Percentiles rank a stretch among this genome's conserved stretches.
These are phyloP conservation scores for Zygoascus sp. DNA, from an alignment of 1,139 yeast genomes.

Conservation along the genomic window DNA sequence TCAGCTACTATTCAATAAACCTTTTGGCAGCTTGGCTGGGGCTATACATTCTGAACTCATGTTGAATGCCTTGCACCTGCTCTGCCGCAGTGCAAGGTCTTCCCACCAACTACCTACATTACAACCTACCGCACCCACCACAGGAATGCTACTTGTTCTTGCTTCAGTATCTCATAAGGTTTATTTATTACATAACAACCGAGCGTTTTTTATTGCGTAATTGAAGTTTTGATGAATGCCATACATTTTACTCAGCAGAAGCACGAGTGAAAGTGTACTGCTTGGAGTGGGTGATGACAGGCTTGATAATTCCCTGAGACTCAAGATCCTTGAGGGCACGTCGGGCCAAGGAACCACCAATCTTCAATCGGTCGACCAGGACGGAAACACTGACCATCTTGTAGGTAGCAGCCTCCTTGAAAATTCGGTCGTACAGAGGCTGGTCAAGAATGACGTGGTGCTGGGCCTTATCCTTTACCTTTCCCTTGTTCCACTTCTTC, in stretches of 20 bases:
- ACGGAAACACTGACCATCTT: constrained; percentile 97
- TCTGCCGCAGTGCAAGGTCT: too few relatives aligned
- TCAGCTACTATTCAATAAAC: too few relatives aligned
- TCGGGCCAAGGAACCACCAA: constrained; percentile 99
- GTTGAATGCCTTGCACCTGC: too few relatives aligned
- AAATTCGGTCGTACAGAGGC: constrained; percentile 97
- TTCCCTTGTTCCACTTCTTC: constrained; percentile 99
- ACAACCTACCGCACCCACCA: too few relatives aligned
- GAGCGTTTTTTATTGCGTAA: neutral
- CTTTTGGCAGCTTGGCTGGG: too few relatives aligned
- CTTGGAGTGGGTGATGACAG: constrained; percentile 92
- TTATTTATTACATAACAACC: constrained; percentile 10
- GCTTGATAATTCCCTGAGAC: constrained; percentile 91
- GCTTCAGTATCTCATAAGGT: constrained; percentile 8
- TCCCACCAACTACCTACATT: too few relatives aligned
- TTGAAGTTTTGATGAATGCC: constrained; percentile 2
- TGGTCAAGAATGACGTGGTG: constrained; percentile 97
- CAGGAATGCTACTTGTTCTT: too few relatives aligned
- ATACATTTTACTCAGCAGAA: constrained; percentile 16
- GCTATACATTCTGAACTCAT: too few relatives aligned
- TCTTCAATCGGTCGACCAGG: constrained; percentile 98
- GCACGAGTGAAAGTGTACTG: constrained; percentile 75
- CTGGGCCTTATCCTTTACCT: constrained; percentile 99
- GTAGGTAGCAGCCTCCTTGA: constrained; percentile 99
- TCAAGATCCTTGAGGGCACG: constrained; percentile 96